A percentile compares a stretch with the other conserved stretches of the same genome.
phyloP scores from a whole-genome alignment of 352 stramenopile genomes.

The Nothophytophthora sp. region DNA sequence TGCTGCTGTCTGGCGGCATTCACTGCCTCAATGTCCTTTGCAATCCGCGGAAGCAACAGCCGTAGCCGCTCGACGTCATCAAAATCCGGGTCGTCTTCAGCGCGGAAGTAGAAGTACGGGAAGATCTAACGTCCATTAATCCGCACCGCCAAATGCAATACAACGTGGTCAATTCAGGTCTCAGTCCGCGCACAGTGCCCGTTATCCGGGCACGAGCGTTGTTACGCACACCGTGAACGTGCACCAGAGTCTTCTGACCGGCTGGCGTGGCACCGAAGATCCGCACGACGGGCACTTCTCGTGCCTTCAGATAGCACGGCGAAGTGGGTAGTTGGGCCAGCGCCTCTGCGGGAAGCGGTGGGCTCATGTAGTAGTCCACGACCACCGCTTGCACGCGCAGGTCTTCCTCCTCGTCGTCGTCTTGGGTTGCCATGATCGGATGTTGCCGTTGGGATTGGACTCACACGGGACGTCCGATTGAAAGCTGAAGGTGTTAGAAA shows the following conservation, averaged over 20 bases:
- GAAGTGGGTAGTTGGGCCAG: slow-evolving; percentile 47
- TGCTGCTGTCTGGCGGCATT: slow-evolving; percentile 52
- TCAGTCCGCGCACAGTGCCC: no score
- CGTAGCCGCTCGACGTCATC: slow-evolving; percentile 64
- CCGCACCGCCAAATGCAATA: not conserved
- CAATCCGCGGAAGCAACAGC: slow-evolving; percentile 63
- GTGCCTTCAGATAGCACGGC: slow-evolving; percentile 69
- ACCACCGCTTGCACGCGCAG: slow-evolving; percentile 75
- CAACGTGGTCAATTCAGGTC: no score
- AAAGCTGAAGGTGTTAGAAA: no score
- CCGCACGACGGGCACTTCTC: slow-evolving; percentile 83
- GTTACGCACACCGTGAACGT: slow-evolving; percentile 82
- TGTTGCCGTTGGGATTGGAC: no score
- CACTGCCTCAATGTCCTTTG: slow-evolving; percentile 65
- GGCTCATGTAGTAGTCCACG: slow-evolving; percentile 83
- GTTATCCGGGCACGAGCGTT: no score
- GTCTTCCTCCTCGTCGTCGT: slow-evolving; percentile 35
- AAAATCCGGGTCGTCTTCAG: slow-evolving; percentile 59
- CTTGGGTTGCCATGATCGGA: no score
- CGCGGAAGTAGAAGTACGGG: slow-evolving; percentile 89
- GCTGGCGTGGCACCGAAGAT: slow-evolving; percentile 90
- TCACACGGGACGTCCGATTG: no score
- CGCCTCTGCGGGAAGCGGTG: slow-evolving; percentile 52
- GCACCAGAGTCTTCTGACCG: slow-evolving; percentile 90
- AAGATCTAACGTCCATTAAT: slow-evolving; percentile 52